Evolutionary conservation across 805 yeast species (phyloP).

Genomic region (Saccharomycopsis microspora): DNA sequence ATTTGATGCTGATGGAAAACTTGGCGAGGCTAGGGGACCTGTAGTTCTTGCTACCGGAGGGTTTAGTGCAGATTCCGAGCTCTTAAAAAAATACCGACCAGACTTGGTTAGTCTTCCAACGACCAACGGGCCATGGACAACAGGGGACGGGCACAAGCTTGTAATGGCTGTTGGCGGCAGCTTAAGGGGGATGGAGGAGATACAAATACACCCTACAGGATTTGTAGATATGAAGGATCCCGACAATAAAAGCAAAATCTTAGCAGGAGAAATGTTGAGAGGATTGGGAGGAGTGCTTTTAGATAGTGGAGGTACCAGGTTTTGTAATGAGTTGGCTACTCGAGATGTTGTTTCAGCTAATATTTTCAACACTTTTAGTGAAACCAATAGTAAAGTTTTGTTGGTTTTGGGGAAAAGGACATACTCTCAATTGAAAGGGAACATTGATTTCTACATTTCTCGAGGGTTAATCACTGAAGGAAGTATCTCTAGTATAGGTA

Average conservation of each 20-base stretch:
- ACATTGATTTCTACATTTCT: constrained; percentile 39
- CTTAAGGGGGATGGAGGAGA: constrained; percentile 44
- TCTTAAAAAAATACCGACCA: constrained; percentile 34
- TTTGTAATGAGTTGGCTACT: constrained; percentile 41
- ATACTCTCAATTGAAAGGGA: constrained; percentile 33
- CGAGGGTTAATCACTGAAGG: constrained; percentile 22
- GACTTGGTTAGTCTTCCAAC: constrained; percentile 36
- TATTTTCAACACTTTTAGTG: constrained; percentile 21
- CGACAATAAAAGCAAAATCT: constrained; percentile 34
- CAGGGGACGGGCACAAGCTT: constrained; percentile 49
- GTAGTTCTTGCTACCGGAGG: constrained; percentile 52
- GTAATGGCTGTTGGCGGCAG: constrained; percentile 36
- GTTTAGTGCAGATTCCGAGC: constrained; percentile 32
- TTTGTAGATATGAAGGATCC: constrained; percentile 35
- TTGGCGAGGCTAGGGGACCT: constrained; percentile 18
- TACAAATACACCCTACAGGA: constrained; percentile 57
- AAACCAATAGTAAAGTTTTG: constrained; percentile 22
- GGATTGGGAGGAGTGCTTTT: constrained; percentile 48
- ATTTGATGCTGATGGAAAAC: constrained; percentile 21
- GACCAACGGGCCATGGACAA: constrained; percentile 43
- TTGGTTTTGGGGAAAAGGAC: constrained; percentile 32
- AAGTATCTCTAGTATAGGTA: constrained; percentile 7
- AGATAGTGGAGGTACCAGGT: constrained; percentile 34
- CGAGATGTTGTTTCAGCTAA: constrained; percentile 41
- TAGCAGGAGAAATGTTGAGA: constrained; percentile 50